Base-by-base conservation (phyloP, 139 green algal species). In the Chlamydomonas asymmetrica region DNA sequence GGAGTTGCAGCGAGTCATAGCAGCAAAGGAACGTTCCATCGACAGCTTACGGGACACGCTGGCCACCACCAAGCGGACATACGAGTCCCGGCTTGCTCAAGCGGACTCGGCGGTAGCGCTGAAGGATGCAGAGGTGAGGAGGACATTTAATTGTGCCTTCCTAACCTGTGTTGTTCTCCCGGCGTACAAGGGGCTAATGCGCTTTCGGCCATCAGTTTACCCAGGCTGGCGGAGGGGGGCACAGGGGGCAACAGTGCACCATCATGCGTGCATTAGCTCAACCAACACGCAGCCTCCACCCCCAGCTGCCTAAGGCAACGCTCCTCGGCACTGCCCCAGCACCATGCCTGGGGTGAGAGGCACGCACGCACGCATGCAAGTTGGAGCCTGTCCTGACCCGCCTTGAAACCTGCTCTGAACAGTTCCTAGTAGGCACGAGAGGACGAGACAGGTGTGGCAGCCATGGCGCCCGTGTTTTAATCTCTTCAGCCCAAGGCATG, bases 11-110 rank as follows among this genome's bases (percentile, higher is more conserved):
- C 78, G 83, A 0, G 71, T 88, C 5, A 50, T 90, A 18, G 71
- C 61, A 18, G 74, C 66, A 5, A 87, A 88, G 61, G 87, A 91
- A 52, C 68, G 75, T 16, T 77, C 71, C 18, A 77, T 87, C 13
- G 86, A 89, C 34, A 79, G 75, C 34, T 57, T 92, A 66, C 59
- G 82, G 13, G 83, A 85, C 37, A 87, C 78, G 45, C 60, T 91
- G 16, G 60, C 73, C 0, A 80, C 84, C 45, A 82, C 77, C 1
- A 90, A 89, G 64, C 73, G 84, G 18, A 83, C 61, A 20, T 88
- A 88, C 56, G 88, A 92, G 72, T 63, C 73, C 38, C 76, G 73
- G 66, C 71, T 86, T 0, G 41, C 68, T 18, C 77, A 87, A 34
- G 5, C 68, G 4, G 87, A 91, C 50, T 54, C 56, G 1, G 65